Evolutionary conservation across 2,329 filamentous ascomycete genomes (phyloP).

Genomic region (Botrytis cinerea): DNA sequence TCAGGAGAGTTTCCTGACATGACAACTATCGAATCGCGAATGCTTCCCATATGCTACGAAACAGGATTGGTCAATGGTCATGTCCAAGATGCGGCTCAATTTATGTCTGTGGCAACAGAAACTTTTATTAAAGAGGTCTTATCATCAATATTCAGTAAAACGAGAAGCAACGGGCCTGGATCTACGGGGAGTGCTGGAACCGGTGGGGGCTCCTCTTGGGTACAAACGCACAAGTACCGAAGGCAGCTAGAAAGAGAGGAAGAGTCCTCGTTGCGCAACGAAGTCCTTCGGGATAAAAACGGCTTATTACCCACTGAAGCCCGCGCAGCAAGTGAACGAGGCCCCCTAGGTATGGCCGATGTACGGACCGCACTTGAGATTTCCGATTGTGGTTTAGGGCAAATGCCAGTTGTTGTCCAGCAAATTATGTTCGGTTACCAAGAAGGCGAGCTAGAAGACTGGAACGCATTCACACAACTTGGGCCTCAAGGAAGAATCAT

Average conservation of each 20-base stretch:
- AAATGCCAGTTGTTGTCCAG: slow-evolving; percentile 74
- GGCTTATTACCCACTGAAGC: slow-evolving; percentile 81
- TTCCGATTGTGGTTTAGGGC: slow-evolving; percentile 72
- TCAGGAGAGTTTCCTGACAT: slow-evolving; percentile 70
- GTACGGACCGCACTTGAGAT: slow-evolving; percentile 74
- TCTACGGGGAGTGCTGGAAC: slow-evolving; percentile 62
- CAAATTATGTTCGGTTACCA: slow-evolving; percentile 70
- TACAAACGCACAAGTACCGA: slow-evolving; percentile 79
- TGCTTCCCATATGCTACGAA: slow-evolving; percentile 70
- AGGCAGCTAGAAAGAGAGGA: slow-evolving; percentile 76
- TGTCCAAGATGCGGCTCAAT: slow-evolving; percentile 59
- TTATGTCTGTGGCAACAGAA: slow-evolving; percentile 66
- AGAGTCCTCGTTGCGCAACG: slow-evolving; percentile 69
- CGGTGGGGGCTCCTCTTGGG: slow-evolving; percentile 66
- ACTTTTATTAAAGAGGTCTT: slow-evolving; percentile 68
- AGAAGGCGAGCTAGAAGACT: slow-evolving; percentile 73
- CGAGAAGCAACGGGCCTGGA: slow-evolving; percentile 64
- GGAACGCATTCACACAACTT: slow-evolving; percentile 56
- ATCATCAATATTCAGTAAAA: slow-evolving; percentile 63
- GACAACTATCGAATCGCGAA: slow-evolving; percentile 62
- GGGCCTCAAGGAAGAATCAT: slow-evolving; percentile 42
- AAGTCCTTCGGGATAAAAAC: slow-evolving; percentile 71
- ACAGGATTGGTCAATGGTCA: slow-evolving; percentile 62
- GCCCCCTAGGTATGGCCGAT: slow-evolving; percentile 75
- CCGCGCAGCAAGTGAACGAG: slow-evolving; percentile 70